phyloP scores from a whole-genome alignment of 106 monocot genomes.

The Acorus calamus region DNA sequence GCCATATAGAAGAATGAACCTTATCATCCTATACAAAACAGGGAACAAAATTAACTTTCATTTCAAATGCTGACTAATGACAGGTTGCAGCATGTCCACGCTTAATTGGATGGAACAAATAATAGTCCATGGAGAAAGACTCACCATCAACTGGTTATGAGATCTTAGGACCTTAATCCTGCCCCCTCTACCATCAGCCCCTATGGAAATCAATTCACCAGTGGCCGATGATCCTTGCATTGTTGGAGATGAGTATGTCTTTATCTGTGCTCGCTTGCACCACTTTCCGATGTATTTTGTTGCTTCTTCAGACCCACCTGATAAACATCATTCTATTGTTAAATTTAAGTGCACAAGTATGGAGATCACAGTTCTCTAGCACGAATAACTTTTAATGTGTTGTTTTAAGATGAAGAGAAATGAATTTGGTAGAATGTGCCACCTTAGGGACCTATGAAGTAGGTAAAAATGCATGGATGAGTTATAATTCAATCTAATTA shows the following conservation, averaged over 20 bases:
- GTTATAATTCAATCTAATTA: no score
- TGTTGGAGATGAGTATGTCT: not conserved
- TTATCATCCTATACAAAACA: constrained; percentile 30
- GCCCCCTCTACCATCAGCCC: constrained; percentile 66
- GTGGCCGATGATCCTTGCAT: constrained; percentile 12
- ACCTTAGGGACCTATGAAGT: no score
- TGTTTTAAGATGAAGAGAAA: no score
- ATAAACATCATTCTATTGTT: no score
- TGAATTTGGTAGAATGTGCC: no score
- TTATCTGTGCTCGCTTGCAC: constrained; percentile 16
- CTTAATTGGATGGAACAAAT: no score
- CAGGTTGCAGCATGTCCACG: no score
- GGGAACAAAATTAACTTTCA: not conserved
- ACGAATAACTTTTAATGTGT: no score
- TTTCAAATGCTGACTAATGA: not conserved
- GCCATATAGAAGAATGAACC: constrained; percentile 2
- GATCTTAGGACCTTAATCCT: constrained; percentile 48
- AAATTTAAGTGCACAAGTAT: no score
- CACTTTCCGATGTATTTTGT: constrained; percentile 44
- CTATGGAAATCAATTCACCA: constrained; percentile 43
- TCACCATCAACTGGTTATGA: constrained; percentile 21
- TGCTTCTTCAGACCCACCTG: constrained; percentile 11
- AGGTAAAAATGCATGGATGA: no score
- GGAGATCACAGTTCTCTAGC: no score
- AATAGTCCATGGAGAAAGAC: not conserved